A percentile compares a stretch with the other conserved stretches of the same genome.
Evolutionary conservation across 2,329 filamentous ascomycete genomes (phyloP).

Genomic region (Epicoccum sorghinum): DNA sequence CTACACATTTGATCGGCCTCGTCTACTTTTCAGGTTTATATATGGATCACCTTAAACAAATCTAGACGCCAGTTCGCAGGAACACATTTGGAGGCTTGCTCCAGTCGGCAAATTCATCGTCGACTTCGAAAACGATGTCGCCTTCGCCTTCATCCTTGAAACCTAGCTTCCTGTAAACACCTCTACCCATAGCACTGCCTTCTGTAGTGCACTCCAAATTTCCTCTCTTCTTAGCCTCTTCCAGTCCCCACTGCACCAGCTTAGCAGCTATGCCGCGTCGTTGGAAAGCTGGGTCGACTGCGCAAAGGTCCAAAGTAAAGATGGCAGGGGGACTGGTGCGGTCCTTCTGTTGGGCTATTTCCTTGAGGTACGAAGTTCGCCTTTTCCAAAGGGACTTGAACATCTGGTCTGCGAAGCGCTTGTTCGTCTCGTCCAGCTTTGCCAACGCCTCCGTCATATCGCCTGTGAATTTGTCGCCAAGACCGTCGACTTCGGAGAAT

Average conservation of each 20-base stretch:
- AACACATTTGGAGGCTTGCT: conserved; percentile 45
- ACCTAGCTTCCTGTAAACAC: conserved; percentile 39
- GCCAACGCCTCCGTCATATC: conserved; percentile 34
- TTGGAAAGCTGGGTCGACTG: conserved; percentile 61
- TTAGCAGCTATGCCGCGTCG: conserved; percentile 48
- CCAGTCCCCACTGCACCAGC: conserved; percentile 42
- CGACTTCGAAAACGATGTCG: conserved; percentile 40
- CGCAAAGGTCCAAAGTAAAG: conserved; percentile 54
- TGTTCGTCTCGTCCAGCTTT: conserved; percentile 52
- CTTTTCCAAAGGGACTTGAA: conserved; percentile 53
- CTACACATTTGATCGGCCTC: no score
- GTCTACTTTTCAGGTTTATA: no score
- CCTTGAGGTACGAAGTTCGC: conserved; percentile 43
- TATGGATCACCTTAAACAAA: no score
- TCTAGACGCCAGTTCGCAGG: conserved; percentile 34
- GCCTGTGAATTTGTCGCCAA: conserved; percentile 50
- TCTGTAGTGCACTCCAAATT: conserved; percentile 46
- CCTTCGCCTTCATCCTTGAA: conserved; percentile 41
- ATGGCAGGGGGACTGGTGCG: conserved; percentile 51
- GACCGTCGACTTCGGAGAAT: conserved; percentile 55
- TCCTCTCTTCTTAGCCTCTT: conserved; percentile 43
- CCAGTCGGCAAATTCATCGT: conserved; percentile 41
- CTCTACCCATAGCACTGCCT: conserved; percentile 44
- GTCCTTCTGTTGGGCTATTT: conserved; percentile 42
- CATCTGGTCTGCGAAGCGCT: conserved; percentile 55